phyloP scores from a whole-genome alignment of 176 grass and related monocot species.

The Tillandsia leiboldiana region DNA sequence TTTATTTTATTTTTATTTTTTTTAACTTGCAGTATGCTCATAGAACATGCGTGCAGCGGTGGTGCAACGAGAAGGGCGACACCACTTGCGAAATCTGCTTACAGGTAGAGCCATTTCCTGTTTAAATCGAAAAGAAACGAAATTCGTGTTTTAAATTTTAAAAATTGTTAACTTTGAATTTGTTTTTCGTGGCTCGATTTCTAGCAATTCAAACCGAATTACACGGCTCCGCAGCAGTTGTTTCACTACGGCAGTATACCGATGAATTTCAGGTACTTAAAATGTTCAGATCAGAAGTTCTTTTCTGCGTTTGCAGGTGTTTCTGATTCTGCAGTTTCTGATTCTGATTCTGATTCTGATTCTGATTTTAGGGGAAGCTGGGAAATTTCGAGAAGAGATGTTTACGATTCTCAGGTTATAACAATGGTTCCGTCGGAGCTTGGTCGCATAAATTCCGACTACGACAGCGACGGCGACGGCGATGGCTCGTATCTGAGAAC shows the following conservation, averaged over 20 bases:
- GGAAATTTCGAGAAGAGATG: constrained; percentile 53
- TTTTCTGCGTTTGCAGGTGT: not conserved
- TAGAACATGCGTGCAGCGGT: constrained; percentile 77
- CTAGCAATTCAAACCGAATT: constrained; percentile 87
- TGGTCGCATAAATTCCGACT: constrained; percentile 20
- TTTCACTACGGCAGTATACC: constrained; percentile 84
- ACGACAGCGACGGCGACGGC: constrained; percentile 35
- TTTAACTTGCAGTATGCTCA: constrained; percentile 56
- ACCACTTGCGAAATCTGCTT: constrained; percentile 87
- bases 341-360: not conserved
- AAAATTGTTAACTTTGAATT: not conserved
- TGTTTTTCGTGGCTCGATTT: constrained; percentile 9
- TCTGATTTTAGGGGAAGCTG: constrained; percentile 52
- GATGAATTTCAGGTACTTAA: constrained; percentile 86
- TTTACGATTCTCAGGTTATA: constrained; percentile 61
- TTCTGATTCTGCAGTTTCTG: constrained; percentile 10
- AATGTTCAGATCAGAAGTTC: not conserved
- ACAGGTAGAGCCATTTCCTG: constrained; percentile 36
- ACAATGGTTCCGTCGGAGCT: constrained; percentile 68
- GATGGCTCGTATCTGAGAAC: constrained; percentile 31
- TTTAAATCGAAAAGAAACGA: no score
- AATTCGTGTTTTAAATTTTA: no score
- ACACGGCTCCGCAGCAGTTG: constrained; percentile 63
- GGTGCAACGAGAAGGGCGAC: constrained; percentile 96
- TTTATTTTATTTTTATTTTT: not conserved